These are phyloP conservation scores for Fusarium sp. DNA, from an alignment of 2,329 filamentous ascomycete species.

Conservation along the genomic window DNA sequence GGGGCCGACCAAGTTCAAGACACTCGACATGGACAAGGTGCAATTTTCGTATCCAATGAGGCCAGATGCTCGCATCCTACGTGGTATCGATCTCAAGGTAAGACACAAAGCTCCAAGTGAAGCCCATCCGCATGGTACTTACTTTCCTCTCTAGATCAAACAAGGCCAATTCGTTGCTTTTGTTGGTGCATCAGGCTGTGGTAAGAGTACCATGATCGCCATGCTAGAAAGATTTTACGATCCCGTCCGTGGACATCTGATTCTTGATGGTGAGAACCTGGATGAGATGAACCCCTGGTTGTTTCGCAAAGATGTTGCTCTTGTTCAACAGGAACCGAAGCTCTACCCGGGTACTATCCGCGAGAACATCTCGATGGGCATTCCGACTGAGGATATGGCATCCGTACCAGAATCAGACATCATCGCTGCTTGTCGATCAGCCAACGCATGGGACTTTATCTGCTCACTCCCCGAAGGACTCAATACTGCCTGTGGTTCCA, in stretches of 20 bases:
- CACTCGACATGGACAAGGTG: constrained; percentile 68
- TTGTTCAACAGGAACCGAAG: constrained; percentile 73
- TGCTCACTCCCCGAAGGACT: constrained; percentile 63
- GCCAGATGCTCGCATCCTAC: constrained; percentile 58
- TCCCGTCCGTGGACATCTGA: constrained; percentile 56
- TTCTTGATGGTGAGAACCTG: too few species aligned
- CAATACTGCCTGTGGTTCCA: constrained; percentile 73
- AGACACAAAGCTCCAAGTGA: too few species aligned
- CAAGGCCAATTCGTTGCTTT: constrained; percentile 68
- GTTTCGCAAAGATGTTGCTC: constrained; percentile 67
- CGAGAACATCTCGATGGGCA: constrained; percentile 77
- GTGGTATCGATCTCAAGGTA: constrained; percentile 55
- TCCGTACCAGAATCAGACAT: constrained; percentile 53
- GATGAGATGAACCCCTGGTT: constrained; percentile 58
- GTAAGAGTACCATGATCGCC: constrained; percentile 74
- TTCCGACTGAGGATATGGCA: constrained; percentile 11
- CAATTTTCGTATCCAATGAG: constrained; percentile 74
- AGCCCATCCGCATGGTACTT: too few species aligned
- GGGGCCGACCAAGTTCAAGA: constrained; percentile 50
- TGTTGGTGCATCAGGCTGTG: constrained; percentile 68
- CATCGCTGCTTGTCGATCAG: constrained; percentile 62
- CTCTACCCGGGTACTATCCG: constrained; percentile 87
- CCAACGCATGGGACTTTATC: constrained; percentile 66
- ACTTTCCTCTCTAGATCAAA: constrained; percentile 43
- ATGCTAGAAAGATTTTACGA: constrained; percentile 65